Percentiles rank a stretch among this genome's conserved stretches.
phyloP scores from a whole-genome alignment of 345 rosid genomes.

The Laguncularia racemosa region DNA sequence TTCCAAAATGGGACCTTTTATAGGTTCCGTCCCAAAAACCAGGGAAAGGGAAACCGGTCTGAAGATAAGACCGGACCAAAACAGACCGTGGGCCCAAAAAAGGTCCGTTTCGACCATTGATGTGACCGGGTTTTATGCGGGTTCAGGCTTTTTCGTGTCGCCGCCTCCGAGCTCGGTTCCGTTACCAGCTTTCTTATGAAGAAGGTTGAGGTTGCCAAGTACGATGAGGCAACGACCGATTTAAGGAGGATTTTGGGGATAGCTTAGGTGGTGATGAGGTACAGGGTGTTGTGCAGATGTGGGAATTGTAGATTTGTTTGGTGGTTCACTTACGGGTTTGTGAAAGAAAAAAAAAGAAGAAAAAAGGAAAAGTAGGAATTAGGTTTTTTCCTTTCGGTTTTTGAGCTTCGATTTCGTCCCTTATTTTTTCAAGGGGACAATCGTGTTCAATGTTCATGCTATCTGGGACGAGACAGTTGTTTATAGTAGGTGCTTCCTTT shows the following conservation, averaged over 20 bases:
- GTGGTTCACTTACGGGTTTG: too few species aligned
- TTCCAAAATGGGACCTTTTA: background rate
- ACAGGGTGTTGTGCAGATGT: background rate
- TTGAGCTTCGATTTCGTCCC: slow-evolving; percentile 31
- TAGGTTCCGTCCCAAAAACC: background rate
- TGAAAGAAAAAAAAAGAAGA: too few species aligned
- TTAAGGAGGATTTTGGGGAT: slow-evolving; percentile 50
- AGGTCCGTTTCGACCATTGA: slow-evolving; percentile 10
- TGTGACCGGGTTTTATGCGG: slow-evolving; percentile 50
- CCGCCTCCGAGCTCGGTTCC: slow-evolving; percentile 97
- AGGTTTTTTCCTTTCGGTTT: background rate
- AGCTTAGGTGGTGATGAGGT: slow-evolving; percentile 14
- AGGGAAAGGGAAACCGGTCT: slow-evolving; percentile 20
- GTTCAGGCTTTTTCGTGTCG: slow-evolving; percentile 59
- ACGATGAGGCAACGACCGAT: slow-evolving; percentile 40
- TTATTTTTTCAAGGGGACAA: slow-evolving; percentile 66
- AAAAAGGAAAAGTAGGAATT: background rate
- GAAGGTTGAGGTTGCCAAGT: slow-evolving; percentile 16
- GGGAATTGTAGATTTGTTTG: background rate
- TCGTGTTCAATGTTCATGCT: too few species aligned
- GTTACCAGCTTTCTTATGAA: slow-evolving; percentile 56
- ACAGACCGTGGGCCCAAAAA: background rate
- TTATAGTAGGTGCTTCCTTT: too few species aligned
- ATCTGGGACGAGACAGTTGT: too few species aligned
- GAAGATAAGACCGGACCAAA: slow-evolving; percentile 19